Evolutionary conservation across 768 basidiomycete species (phyloP), one percentile per base, ranked within the genome.

Genomic region (Stropharia rugosoannulata): DNA sequence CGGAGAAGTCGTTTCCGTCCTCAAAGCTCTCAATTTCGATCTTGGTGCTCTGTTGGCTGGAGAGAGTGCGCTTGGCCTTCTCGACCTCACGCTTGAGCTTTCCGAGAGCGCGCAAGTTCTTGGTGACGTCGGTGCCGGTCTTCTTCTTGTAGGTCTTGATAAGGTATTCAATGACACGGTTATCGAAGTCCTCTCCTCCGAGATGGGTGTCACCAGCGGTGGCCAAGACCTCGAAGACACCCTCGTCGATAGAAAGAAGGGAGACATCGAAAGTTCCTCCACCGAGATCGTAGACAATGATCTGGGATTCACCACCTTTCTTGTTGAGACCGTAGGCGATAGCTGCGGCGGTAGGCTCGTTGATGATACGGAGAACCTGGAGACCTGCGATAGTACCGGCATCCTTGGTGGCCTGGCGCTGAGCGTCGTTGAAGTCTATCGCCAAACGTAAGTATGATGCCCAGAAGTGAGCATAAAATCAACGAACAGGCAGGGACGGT

Each of bases 191-290:
- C 80, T 95, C 93, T 73, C 93, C 93, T 77, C 93, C 93, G 55
- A 95, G 86, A 74, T 95, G 93, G 57, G 93, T 95, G 70, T 95
- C 93, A 77, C 93, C 93, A 58, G 93, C 91, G 49, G 93, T 95
- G 51, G 93, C 90, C 62, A 94, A 75, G 42, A 93, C 90, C 71
- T 92, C 90, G 64, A 93, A 93, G 68, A 92, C 93, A 73, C 93
- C 93, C 61, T 95, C 92, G 69, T 95, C 92, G 72, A 95, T 94
- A 54, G 90, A 90, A 32, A 98, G 84, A 59, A 98, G 90, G 48
- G 95, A 98, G 27, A 98, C 95, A 83, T 98, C 95, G 76, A 98
- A 98, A 48, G 95, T 98, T 75, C 95, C 95, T 74, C 95, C 95
- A 71, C 95, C 95, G 58, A 98, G 89, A 78, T 98, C 95, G 75